These are phyloP conservation scores for Schizonepeta tenuifolia DNA, from an alignment of 257 asterid species.

Conservation along the genomic window DNA sequence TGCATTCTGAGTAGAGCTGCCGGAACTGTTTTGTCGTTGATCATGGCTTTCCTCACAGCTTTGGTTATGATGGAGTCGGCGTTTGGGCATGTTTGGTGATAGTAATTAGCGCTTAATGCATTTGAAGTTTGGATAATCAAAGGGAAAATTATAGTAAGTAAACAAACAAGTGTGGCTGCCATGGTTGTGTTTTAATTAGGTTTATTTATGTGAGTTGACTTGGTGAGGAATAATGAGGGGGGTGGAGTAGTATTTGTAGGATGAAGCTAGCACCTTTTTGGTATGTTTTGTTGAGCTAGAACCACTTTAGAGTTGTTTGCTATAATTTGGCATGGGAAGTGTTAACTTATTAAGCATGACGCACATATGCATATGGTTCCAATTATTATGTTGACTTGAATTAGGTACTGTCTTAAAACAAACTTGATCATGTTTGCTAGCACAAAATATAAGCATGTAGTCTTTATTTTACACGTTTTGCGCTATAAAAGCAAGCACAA, in stretches of 20 bases:
- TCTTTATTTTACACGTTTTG: too few species aligned
- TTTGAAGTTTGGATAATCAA: conserved; percentile 27
- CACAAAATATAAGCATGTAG: background rate
- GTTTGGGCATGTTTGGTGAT: conserved; percentile 70
- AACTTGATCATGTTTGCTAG: background rate
- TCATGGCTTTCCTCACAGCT: conserved; percentile 56
- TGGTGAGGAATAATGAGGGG: conserved; percentile 12
- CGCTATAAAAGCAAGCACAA: too few species aligned
- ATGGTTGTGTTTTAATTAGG: conserved; percentile 12
- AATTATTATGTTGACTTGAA: background rate
- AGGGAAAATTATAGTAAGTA: conserved; percentile 16
- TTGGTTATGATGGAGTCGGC: conserved; percentile 48
- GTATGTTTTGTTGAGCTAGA: conserved; percentile 47
- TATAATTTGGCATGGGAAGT: background rate
- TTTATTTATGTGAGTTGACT: background rate
- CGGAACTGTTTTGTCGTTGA: conserved; percentile 65
- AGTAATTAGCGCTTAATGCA: conserved; percentile 55
- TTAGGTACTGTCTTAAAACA: background rate
- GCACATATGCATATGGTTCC: background rate
- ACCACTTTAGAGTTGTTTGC: conserved; percentile 34
- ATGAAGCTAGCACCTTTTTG: conserved; percentile 14
- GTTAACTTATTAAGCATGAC: too few species aligned
- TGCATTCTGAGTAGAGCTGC: conserved; percentile 84
- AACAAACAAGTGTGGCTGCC: conserved; percentile 40
- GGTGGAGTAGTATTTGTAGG: conserved; percentile 39